Evolutionary conservation across 208 protist genomes (phyloP).

Genomic region (Acanthamoeba sp.): DNA sequence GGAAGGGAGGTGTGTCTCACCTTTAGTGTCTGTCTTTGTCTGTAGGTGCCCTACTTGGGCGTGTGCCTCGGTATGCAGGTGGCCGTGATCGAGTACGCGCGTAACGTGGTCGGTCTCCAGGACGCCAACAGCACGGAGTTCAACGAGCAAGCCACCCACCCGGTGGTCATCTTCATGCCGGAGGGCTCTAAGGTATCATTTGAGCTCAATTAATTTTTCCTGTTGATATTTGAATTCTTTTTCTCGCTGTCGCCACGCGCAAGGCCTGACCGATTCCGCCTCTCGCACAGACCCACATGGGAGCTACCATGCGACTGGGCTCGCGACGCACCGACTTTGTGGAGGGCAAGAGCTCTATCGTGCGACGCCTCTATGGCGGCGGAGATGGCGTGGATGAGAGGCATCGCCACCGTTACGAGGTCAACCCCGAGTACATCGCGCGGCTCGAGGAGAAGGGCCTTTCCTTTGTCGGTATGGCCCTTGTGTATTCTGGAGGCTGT

Average conservation of each 20-base stretch:
- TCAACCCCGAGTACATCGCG: constrained; percentile 95
- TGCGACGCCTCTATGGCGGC: constrained; percentile 69
- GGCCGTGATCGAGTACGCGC: constrained; percentile 86
- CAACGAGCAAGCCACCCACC: constrained; percentile 45
- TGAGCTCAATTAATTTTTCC: background rate
- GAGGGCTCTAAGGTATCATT: constrained; percentile 92
- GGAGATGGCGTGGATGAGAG: constrained; percentile 91
- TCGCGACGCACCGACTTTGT: constrained; percentile 31
- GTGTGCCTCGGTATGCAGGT: constrained; percentile 99
- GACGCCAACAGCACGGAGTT: constrained; percentile 97
- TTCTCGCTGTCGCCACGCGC: no score
- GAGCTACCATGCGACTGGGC: constrained; percentile 99
- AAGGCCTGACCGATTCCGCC: background rate
- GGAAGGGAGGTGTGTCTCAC: no score
- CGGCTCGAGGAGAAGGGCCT: constrained; percentile 94
- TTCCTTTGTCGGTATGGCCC: constrained; percentile 90
- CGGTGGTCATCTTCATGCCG: constrained; percentile 96
- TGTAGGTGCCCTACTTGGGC: constrained; percentile 93
- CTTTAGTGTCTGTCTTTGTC: background rate
- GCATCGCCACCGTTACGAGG: constrained; percentile 98
- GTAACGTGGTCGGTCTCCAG: constrained; percentile 93
- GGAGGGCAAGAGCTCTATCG: background rate
- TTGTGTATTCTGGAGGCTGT: background rate
- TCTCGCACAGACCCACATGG: constrained; percentile 90
- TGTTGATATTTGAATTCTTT: no score